Conservation (phyloP, 106 monocot species). For the Cymbidium sinense region DNA sequence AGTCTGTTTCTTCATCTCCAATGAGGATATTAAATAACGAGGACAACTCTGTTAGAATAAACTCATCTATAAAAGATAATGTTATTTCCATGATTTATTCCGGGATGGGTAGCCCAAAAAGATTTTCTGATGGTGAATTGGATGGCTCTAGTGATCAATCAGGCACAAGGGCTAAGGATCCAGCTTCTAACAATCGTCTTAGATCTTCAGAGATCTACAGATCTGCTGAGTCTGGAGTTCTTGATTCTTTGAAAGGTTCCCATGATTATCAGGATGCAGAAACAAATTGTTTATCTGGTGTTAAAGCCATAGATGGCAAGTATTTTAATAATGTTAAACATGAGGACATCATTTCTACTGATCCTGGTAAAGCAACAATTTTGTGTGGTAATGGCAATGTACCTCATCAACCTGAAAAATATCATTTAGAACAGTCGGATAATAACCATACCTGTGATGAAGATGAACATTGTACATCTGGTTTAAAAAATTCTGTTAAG, state of each 20-base stretch:
- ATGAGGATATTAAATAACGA: constrained; percentile 29
- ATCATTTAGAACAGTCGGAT: not conserved
- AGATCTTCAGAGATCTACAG: constrained; percentile 18
- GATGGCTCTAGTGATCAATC: constrained; percentile 24
- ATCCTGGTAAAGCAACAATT: constrained; percentile 16
- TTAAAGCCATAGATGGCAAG: constrained; percentile 21
- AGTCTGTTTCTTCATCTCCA: constrained; percentile 73
- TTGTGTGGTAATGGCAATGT: constrained; percentile 8
- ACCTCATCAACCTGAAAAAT: constrained; percentile 12
- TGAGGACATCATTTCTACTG: constrained; percentile 14
- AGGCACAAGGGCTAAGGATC: constrained; percentile 13
- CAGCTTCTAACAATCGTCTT: constrained; percentile 3
- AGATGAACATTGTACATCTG: constrained; percentile 12
- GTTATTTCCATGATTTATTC: constrained; percentile 9
- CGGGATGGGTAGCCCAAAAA: constrained; percentile 21
- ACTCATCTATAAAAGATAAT: constrained; percentile 16
- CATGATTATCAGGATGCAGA: constrained; percentile 16
- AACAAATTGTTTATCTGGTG: constrained; percentile 1
- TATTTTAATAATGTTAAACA: constrained; percentile 11
- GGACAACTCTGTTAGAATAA: constrained; percentile 17
- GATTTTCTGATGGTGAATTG: constrained; percentile 33
- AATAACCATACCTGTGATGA: constrained; percentile 7
- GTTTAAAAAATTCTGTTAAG: constrained; percentile 16
- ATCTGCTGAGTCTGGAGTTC: constrained; percentile 17
- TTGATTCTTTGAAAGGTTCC: constrained; percentile 13